Conservation (phyloP, 1,139 yeast species). For the Geotrichum candidum region DNA sequence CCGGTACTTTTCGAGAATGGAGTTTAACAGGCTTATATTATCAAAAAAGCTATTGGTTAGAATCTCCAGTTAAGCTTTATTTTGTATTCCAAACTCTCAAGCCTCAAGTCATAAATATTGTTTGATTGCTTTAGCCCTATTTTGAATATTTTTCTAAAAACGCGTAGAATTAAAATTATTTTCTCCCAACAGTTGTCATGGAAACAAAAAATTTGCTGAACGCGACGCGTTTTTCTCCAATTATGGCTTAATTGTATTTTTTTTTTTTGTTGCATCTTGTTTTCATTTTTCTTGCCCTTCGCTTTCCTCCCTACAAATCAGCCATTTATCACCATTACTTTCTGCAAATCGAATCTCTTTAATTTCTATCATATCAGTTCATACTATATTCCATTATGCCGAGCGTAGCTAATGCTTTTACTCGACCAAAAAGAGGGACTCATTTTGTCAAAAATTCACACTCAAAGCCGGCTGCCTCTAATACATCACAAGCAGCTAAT, state of each 20-base stretch:
- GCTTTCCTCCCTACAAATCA: not conserved
- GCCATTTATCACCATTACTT: not conserved
- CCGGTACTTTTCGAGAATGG: no score
- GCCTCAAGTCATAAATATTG: no score
- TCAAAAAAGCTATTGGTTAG: no score
- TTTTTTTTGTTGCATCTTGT: not conserved
- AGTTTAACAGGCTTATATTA: no score
- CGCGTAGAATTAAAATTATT: not conserved
- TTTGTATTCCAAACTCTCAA: no score
- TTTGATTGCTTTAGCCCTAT: not conserved
- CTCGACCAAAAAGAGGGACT: slow-evolving; percentile 12
- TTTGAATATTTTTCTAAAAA: not conserved
- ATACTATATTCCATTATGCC: slow-evolving; percentile 1
- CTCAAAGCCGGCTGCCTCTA: not conserved
- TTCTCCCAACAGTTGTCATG: not conserved
- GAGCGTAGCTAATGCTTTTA: not conserved
- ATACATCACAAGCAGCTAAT: not conserved
- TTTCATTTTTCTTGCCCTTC: not conserved
- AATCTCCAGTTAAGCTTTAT: no score
- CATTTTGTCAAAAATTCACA: slow-evolving; percentile 11
- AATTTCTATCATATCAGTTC: not conserved
- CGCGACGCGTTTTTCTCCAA: not conserved
- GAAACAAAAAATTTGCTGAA: not conserved
- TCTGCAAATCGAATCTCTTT: not conserved
- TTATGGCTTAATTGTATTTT: not conserved